Conservation (phyloP, 768 basidiomycete species). For the Dioszegia hungarica region DNA sequence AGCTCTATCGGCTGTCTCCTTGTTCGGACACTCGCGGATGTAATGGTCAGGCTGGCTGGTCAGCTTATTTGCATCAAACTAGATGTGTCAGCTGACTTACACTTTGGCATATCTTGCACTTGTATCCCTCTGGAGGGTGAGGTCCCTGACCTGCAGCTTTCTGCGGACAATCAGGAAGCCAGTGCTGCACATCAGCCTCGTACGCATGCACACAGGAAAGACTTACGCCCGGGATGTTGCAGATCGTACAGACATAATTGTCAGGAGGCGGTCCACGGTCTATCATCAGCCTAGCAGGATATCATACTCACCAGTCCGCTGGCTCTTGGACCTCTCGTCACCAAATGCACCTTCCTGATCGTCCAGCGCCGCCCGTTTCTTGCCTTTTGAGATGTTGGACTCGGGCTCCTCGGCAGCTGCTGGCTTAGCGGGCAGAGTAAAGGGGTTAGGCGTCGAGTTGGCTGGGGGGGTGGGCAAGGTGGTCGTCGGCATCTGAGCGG, state of each 20-base stretch:
- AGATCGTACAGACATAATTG: conserved; percentile 46
- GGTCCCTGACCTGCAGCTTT: conserved; percentile 48
- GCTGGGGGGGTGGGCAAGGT: conserved; percentile 25
- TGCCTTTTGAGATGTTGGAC: conserved; percentile 10
- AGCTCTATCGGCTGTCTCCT: conserved; percentile 54
- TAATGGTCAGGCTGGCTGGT: conserved; percentile 64
- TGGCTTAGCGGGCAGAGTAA: conserved; percentile 19
- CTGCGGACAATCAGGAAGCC: conserved; percentile 48
- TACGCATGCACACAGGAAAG: neutral
- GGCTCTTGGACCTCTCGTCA: conserved; percentile 28
- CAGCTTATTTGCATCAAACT: neutral
- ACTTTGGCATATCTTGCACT: conserved; percentile 77
- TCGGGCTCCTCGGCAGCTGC: neutral
- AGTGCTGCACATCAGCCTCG: conserved; percentile 41
- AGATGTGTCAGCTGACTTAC: conserved; percentile 49
- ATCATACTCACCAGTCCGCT: conserved; percentile 23
- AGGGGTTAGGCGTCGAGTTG: conserved; percentile 41
- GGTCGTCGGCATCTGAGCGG: conserved; percentile 53
- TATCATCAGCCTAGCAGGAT: neutral
- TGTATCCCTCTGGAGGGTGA: conserved; percentile 71
- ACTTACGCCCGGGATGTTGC: conserved; percentile 43
- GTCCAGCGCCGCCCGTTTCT: conserved; percentile 47
- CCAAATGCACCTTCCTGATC: conserved; percentile 34
- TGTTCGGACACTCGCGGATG: conserved; percentile 81
- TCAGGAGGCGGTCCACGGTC: conserved; percentile 36